These are phyloP conservation scores for Bipolaris oryzae DNA, from an alignment of 2,329 filamentous ascomycete species.

Conservation along the genomic window DNA sequence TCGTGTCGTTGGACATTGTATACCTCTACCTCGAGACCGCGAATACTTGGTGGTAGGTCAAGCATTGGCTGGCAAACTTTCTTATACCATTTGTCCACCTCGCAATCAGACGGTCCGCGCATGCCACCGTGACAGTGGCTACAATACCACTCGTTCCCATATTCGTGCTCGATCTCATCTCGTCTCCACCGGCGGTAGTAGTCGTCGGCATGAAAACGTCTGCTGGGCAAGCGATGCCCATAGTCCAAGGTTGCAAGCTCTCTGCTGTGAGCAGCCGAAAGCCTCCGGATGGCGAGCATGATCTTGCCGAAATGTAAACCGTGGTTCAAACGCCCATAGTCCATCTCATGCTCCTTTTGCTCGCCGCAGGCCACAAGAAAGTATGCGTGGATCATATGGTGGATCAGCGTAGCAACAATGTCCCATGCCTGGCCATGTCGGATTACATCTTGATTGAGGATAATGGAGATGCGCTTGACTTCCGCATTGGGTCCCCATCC, in stretches of 20 bases:
- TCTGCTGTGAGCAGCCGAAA: slow-evolving; percentile 33
- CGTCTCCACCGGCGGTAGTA: slow-evolving; percentile 11
- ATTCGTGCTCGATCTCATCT: background rate
- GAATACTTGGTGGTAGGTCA: slow-evolving; percentile 26
- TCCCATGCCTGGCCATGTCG: slow-evolving; percentile 37
- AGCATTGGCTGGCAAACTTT: slow-evolving; percentile 41
- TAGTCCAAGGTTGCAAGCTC: slow-evolving; percentile 44
- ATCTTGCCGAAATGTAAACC: slow-evolving; percentile 51
- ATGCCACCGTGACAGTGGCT: slow-evolving; percentile 31
- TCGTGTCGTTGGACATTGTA: slow-evolving; percentile 35
- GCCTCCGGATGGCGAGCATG: slow-evolving; percentile 46
- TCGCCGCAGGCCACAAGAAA: slow-evolving; percentile 52
- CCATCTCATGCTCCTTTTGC: slow-evolving; percentile 38
- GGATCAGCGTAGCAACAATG: slow-evolving; percentile 48
- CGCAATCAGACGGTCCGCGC: slow-evolving; percentile 18
- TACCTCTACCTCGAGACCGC: slow-evolving; percentile 32
- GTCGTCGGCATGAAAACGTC: slow-evolving; percentile 18
- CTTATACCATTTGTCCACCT: slow-evolving; percentile 44
- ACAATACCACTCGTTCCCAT: slow-evolving; percentile 31
- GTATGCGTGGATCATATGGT: slow-evolving; percentile 56
- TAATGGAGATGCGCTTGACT: slow-evolving; percentile 46
- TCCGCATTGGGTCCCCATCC: slow-evolving; percentile 31
- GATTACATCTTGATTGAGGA: slow-evolving; percentile 36
- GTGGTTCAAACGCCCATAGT: slow-evolving; percentile 47
- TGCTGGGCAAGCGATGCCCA: slow-evolving; percentile 26